phyloP scores from a whole-genome alignment of 2,329 filamentous ascomycete genomes.

The Sporothrix globosa region DNA sequence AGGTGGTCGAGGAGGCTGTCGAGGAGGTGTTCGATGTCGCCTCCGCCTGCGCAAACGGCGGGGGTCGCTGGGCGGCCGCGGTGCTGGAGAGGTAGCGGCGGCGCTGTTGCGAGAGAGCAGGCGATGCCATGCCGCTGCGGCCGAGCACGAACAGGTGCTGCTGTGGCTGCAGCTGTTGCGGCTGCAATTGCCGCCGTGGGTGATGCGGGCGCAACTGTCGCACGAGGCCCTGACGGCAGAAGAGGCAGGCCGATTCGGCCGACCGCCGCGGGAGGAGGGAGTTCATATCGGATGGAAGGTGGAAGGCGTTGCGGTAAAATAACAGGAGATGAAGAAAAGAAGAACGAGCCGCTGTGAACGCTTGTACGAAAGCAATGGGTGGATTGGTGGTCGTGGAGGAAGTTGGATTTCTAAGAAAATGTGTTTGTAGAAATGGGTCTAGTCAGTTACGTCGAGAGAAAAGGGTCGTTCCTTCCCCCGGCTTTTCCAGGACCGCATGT shows the following conservation, averaged over 20 bases:
- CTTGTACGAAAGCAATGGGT: neutral
- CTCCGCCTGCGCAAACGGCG: constrained; percentile 23
- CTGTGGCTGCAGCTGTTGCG: constrained; percentile 35
- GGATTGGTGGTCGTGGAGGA: neutral
- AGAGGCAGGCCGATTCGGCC: constrained; percentile 47
- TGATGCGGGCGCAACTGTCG: constrained; percentile 46
- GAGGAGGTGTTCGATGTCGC: too few relatives aligned
- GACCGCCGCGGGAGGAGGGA: constrained; percentile 43
- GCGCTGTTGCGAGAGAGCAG: constrained; percentile 48
- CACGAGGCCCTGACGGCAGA: constrained; percentile 48
- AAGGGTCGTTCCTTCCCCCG: neutral
- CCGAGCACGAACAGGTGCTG: constrained; percentile 43
- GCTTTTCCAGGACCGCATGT: neutral
- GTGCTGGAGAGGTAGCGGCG: constrained; percentile 49
- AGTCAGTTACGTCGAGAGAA: neutral
- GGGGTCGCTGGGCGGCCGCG: constrained; percentile 51
- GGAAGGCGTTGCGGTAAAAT: too few relatives aligned
- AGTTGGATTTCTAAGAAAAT: constrained; percentile 8
- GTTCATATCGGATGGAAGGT: constrained; percentile 46
- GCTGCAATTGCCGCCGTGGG: too few relatives aligned
- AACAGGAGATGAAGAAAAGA: neutral
- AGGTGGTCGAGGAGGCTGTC: too few relatives aligned
- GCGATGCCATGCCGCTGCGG: constrained; percentile 26
- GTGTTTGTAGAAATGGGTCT: neutral
- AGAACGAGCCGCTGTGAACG: neutral